These are phyloP conservation scores for Pichia nanzhaoensis DNA, from an alignment of 805 yeast genomes.

Conservation along the genomic window DNA sequence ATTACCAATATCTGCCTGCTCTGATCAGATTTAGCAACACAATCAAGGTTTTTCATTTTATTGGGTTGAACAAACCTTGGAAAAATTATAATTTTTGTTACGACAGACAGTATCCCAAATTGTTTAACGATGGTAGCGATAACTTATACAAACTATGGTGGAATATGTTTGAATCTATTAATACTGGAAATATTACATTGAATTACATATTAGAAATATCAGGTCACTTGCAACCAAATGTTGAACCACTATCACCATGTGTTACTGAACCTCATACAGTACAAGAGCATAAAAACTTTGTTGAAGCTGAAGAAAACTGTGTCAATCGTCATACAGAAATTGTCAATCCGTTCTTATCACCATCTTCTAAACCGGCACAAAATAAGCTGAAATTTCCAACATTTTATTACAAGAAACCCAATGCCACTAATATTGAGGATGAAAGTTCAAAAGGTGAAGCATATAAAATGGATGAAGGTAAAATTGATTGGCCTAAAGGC, in stretches of 20 bases:
- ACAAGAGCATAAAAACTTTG: background rate
- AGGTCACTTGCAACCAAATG: slow-evolving; percentile 18
- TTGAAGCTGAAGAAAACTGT: background rate
- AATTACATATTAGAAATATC: slow-evolving; percentile 18
- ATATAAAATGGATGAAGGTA: slow-evolving; percentile 25
- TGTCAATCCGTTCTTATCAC: slow-evolving; percentile 8
- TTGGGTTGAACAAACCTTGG: slow-evolving; percentile 53
- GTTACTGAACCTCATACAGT: slow-evolving; percentile 1
- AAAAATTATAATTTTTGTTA: slow-evolving; percentile 9
- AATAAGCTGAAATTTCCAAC: slow-evolving; percentile 17
- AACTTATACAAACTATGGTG: slow-evolving; percentile 28
- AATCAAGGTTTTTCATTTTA: slow-evolving; percentile 57
- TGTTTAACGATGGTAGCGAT: slow-evolving; percentile 15
- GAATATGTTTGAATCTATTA: slow-evolving; percentile 20
- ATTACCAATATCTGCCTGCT: slow-evolving; percentile 33
- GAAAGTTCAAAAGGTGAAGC: slow-evolving; percentile 28
- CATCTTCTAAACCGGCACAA: background rate
- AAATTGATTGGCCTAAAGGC: slow-evolving; percentile 14
- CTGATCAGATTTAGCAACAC: slow-evolving; percentile 23
- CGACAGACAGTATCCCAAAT: slow-evolving; percentile 12
- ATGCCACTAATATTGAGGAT: slow-evolving; percentile 11
- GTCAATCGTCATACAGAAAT: slow-evolving; percentile 1
- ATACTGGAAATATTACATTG: slow-evolving; percentile 14
- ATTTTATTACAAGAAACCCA: slow-evolving; percentile 20
- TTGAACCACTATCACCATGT: background rate